These are phyloP conservation scores for Amoebophrya sp. DNA, from an alignment of 169 alveolate genomes.

Conservation along the genomic window DNA sequence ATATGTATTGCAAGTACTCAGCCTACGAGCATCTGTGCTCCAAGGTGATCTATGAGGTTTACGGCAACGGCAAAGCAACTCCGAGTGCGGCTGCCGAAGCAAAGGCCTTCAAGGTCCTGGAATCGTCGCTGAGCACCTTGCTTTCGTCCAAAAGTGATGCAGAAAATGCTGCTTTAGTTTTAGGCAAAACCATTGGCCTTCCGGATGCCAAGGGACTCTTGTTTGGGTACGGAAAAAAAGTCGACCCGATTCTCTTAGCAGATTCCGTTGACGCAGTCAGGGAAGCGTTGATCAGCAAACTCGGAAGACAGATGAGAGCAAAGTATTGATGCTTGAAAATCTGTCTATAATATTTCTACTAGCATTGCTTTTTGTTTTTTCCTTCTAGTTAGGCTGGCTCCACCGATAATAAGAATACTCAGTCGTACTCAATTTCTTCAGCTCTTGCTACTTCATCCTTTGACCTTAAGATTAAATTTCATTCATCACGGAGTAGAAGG, in stretches of 20 bases:
- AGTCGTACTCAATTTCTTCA: background rate
- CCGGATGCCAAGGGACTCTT: background rate
- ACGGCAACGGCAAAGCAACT: background rate
- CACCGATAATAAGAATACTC: no score
- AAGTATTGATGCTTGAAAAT: background rate
- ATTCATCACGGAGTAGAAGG: background rate
- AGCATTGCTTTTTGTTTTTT: no score
- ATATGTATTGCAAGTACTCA: conserved; percentile 41
- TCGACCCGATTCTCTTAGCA: background rate
- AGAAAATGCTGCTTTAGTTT: background rate
- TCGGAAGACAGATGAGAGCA: background rate
- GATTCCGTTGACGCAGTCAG: background rate
- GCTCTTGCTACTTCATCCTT: background rate
- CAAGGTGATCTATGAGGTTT: background rate
- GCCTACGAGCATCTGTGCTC: background rate
- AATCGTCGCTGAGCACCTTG: background rate
- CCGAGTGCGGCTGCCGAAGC: background rate
- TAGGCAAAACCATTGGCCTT: background rate
- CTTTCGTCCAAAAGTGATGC: no score
- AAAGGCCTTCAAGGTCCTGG: background rate
- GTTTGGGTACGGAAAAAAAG: background rate
- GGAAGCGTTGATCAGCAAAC: background rate
- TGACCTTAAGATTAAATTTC: background rate
- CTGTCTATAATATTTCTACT: no score
- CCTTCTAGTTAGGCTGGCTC: no score